A percentile compares a stretch with the other conserved stretches of the same genome.
phyloP scores from a whole-genome alignment of 1,284 basidiomycete species.

The Cryptococcus hybrid region DNA sequence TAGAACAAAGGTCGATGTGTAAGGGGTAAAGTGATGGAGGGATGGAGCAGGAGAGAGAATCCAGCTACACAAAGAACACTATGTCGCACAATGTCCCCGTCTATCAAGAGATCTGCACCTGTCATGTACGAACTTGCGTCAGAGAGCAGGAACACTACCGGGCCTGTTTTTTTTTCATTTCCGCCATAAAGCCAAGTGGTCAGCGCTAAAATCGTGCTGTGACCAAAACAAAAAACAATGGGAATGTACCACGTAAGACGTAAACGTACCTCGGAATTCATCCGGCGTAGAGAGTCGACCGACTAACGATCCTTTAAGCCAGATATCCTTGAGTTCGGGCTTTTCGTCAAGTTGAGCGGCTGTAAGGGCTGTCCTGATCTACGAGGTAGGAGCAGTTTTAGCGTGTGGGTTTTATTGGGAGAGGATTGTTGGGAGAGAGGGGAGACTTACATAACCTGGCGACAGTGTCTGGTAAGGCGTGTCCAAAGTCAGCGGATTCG shows the following conservation, averaged over 20 bases:
- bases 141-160: constrained; percentile 50
- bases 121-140: constrained; percentile 43
- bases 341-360: constrained; percentile 27
- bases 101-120: not conserved
- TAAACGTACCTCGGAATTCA: constrained; percentile 38
- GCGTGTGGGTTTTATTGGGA: too few relatives aligned
- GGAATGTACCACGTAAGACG: not conserved
- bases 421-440: too few relatives aligned
- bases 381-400: not conserved
- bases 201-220: too few relatives aligned
- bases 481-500: constrained; percentile 15
- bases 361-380: constrained; percentile 62
- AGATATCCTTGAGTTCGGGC: constrained; percentile 32
- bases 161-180: constrained; percentile 16
- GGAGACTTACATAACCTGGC: not conserved
- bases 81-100: constrained; percentile 39
- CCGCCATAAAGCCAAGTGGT: not conserved
- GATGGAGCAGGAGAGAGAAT: too few relatives aligned
- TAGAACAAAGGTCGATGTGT: too few relatives aligned
- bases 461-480: not conserved
- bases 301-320: constrained; percentile 27
- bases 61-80: not conserved
- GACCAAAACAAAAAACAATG: not conserved
- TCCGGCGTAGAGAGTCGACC: constrained; percentile 30
- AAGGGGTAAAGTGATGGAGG: too few relatives aligned